phyloP scores from a whole-genome alignment of 2,329 filamentous ascomycete species.

The Orbilia quercus region DNA sequence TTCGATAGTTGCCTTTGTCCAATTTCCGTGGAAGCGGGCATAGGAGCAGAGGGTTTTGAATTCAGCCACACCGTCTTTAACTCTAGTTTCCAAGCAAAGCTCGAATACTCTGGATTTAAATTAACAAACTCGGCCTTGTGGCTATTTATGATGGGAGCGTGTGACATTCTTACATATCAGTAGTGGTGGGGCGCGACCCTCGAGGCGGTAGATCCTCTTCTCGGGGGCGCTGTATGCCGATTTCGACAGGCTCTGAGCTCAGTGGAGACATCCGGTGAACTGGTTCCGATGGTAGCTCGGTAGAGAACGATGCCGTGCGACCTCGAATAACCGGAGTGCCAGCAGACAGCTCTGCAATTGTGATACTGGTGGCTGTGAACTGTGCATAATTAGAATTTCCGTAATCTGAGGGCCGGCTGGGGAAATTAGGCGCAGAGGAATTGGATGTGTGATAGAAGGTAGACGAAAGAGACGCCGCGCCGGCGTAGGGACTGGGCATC shows the following conservation, averaged over 20 bases:
- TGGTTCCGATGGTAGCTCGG: conserved; percentile 9
- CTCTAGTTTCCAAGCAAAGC: conserved; percentile 36
- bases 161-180: conserved; percentile 37
- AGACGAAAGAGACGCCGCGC: conserved; percentile 1
- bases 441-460: conserved; percentile 27
- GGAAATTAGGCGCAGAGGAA: conserved; percentile 31
- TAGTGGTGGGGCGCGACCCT: conserved; percentile 33
- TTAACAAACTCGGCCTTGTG: too few species aligned
- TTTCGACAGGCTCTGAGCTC: conserved; percentile 23
- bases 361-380: conserved; percentile 14
- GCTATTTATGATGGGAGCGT: too few species aligned
- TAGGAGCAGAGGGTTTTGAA: conserved; percentile 43
- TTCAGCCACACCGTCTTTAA: conserved; percentile 26
- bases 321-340: conserved; percentile 24
- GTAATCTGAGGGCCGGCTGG: conserved; percentile 2
- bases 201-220: conserved; percentile 36
- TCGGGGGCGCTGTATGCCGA: conserved; percentile 16
- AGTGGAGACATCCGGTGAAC: conserved; percentile 6
- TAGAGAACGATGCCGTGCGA: conserved; percentile 28
- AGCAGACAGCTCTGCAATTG: conserved; percentile 21
- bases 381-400: conserved; percentile 7
- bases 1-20: conserved; percentile 46
- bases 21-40: conserved; percentile 52
- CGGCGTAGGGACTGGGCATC: conserved; percentile 40
- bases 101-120: conserved; percentile 40